Conservation (phyloP, 2,329 filamentous ascomycete species). For the Lasiodiplodia sp. region DNA sequence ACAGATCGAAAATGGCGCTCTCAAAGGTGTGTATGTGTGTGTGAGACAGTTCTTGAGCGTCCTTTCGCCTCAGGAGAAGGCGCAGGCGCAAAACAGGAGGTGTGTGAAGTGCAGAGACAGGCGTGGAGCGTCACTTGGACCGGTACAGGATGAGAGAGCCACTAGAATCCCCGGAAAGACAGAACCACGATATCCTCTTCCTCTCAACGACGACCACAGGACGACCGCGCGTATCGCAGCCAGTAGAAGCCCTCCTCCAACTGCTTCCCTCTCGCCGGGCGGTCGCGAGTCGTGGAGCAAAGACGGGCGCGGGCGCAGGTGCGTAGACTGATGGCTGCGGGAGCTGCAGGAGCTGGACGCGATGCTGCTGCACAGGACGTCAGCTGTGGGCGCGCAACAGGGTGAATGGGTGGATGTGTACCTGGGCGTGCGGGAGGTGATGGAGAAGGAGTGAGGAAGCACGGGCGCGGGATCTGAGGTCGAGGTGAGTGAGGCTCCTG, state of each 20-base stretch:
- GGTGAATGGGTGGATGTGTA: constrained; percentile 8
- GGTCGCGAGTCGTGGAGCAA: constrained; percentile 17
- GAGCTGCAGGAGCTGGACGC: neutral
- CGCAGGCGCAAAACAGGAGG: constrained; percentile 27
- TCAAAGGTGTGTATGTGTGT: constrained; percentile 37
- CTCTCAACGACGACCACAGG: constrained; percentile 21
- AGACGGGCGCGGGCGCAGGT: constrained; percentile 5
- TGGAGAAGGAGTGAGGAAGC: constrained; percentile 27
- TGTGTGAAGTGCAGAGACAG: constrained; percentile 29
- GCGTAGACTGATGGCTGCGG: constrained; percentile 1
- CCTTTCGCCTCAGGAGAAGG: constrained; percentile 25
- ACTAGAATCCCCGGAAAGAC: constrained; percentile 29
- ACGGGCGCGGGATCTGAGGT: constrained; percentile 25
- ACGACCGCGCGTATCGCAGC: constrained; percentile 11
- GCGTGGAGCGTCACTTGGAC: constrained; percentile 26
- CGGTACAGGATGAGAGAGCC: constrained; percentile 30
- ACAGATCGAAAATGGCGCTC: constrained; percentile 42
- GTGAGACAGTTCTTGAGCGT: constrained; percentile 31
- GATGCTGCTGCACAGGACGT: neutral
- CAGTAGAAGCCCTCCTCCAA: constrained; percentile 26
- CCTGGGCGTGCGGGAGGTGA: constrained; percentile 18
- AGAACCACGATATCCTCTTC: constrained; percentile 28
- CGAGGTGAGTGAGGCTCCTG: constrained; percentile 25
- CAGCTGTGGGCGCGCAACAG: neutral
- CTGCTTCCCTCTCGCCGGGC: constrained; percentile 22